phyloP scores from a whole-genome alignment of 2,329 filamentous ascomycete species.

The Neurospora sp. region DNA sequence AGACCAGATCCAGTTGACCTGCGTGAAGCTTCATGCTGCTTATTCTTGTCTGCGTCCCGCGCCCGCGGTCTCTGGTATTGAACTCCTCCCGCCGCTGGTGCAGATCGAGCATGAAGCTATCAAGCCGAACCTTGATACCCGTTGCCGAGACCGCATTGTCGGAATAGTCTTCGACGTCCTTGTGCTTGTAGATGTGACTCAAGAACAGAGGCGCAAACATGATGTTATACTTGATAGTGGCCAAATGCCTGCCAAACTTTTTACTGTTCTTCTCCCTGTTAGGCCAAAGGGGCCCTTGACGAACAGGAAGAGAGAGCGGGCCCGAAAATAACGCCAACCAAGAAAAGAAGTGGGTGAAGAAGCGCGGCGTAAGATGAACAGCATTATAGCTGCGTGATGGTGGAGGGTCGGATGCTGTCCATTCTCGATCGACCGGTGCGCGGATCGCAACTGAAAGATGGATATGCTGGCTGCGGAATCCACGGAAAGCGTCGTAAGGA shows the following conservation, averaged over 20 bases:
- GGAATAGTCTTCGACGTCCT: slow-evolving; percentile 78
- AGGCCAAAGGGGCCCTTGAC: slow-evolving; percentile 85
- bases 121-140: slow-evolving; percentile 89
- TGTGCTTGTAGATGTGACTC: slow-evolving; percentile 97
- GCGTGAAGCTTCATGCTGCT: slow-evolving; percentile 94
- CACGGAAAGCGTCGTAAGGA: slow-evolving; percentile 84
- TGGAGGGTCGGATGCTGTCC: slow-evolving; percentile 64
- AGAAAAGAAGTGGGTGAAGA: slow-evolving; percentile 96
- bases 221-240: slow-evolving; percentile 97
- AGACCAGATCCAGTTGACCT: slow-evolving; percentile 83
- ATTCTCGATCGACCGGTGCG: slow-evolving; percentile 78
- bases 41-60: slow-evolving; percentile 67
- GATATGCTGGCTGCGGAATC: slow-evolving; percentile 95
- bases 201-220: slow-evolving; percentile 87
- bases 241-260: slow-evolving; percentile 92
- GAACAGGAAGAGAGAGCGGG: slow-evolving; percentile 86
- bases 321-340: slow-evolving; percentile 98
- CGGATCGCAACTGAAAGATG: slow-evolving; percentile 88
- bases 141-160: slow-evolving; percentile 76
- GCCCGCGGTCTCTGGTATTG: slow-evolving; percentile 66
- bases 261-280: slow-evolving; percentile 94
- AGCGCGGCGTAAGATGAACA: slow-evolving; percentile 84
- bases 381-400: slow-evolving; percentile 91
- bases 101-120: slow-evolving; percentile 94
- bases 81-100: slow-evolving; percentile 93